Conservation (phyloP, 306 rosid species). For the Cajanus cajan region DNA sequence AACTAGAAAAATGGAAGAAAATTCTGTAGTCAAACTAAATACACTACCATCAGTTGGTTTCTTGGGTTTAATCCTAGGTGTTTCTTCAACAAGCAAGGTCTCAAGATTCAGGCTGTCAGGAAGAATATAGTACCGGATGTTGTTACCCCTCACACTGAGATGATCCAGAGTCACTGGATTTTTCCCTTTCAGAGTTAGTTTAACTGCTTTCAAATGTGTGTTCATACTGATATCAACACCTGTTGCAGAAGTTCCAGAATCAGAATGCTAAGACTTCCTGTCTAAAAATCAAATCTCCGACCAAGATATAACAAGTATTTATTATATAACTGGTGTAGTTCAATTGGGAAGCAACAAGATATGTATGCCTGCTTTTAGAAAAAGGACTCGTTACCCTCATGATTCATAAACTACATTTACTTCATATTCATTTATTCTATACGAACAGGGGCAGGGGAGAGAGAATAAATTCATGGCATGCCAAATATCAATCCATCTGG, state of each 20-base stretch:
- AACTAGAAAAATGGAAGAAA: neutral
- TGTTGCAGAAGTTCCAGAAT: conserved; percentile 36
- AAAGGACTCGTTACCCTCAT: neutral
- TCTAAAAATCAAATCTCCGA: neutral
- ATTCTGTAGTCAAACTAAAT: neutral
- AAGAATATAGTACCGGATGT: conserved; percentile 72
- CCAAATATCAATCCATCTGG: neutral
- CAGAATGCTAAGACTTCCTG: conserved; percentile 20
- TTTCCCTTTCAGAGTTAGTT: conserved; percentile 87
- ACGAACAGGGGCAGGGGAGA: neutral
- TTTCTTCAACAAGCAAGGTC: conserved; percentile 49
- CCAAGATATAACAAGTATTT: neutral
- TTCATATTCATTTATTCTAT: neutral
- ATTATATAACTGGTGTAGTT: neutral
- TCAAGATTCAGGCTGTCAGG: conserved; percentile 53
- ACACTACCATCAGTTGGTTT: conserved; percentile 88
- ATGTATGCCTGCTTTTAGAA: neutral
- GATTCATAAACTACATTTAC: neutral
- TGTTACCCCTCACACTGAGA: conserved; percentile 96
- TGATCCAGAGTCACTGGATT: conserved; percentile 93
- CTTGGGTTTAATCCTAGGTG: conserved; percentile 94
- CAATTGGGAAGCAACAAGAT: neutral
- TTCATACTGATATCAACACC: conserved; percentile 61
- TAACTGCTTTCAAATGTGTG: conserved; percentile 91
- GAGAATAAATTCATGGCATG: neutral